Evolutionary conservation across 768 basidiomycete species (phyloP), one percentile per base, ranked within the genome.

Genomic region (Kwoniella bestiolae): DNA sequence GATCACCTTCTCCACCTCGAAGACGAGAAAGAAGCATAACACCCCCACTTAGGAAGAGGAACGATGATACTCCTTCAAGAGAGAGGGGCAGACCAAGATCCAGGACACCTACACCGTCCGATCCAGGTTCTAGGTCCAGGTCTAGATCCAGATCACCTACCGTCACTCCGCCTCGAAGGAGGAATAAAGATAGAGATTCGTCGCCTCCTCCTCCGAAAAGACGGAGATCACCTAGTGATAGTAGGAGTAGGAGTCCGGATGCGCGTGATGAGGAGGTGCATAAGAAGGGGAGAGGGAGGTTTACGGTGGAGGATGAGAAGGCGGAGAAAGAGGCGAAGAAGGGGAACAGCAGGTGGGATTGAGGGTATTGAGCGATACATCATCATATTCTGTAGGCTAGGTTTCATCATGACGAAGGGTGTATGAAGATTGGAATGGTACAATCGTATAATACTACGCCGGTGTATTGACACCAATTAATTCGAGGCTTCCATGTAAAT

Each of bases 201-300:
- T 32, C 56, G 18, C 63, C 66, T 26, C 59, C 64, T n/a, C 55
- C 63, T n/a, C 55, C 64, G n/a, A 41, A 59, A 32, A 56, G 57
- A 65, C 21, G 60, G 51, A 52, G 57, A 32, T 47, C 60, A 26
- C 60, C 60, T 14, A 59, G 56, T n/a, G 34, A 41, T 25, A 66
- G 49, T 58, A 44, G 55, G 31, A 67, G 66, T n/a, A 38, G 52
- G 32, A 67, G 66, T 50, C 58, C 51, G 31, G 59, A 56, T 21
- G 45, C 55, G 26, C 29, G 44, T 3, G 63, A 51, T 11, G 65
- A 59, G 23, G 58, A 21, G 18, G 49, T 69, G 11, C 25, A 52
- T 18, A 69, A 65, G 56, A 65, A 65, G 41, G 67, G 67, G 5
- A 56, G 68, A 51, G 68, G 68, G 16, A 57, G 61, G 46, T 68